Evolutionary conservation across 805 yeast species (phyloP), one percentile per base, ranked within the genome.

Genomic region (Kuraishia hungarica): DNA sequence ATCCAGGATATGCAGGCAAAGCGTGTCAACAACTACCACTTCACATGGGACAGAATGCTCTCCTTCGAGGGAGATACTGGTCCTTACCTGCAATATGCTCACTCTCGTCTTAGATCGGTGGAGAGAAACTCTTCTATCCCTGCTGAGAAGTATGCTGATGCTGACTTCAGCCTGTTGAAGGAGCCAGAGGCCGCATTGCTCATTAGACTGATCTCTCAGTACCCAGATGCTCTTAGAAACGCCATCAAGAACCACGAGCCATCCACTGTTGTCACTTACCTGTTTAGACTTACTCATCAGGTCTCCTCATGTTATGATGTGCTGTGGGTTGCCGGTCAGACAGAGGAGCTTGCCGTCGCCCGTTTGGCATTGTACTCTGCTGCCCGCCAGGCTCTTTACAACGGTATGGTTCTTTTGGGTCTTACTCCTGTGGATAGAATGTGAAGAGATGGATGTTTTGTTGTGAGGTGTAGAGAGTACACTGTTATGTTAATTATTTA

Each of bases 41-140:
- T 94, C 75, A 89, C 90, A 72, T 94, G 99, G 99, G 90, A 89
- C 65, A 87, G 99, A 77, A 94, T 94, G 97, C 80, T 88, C 50
- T 90, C 98, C 2, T 92, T 94, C 62, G 99, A 94, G 78, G 99
- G 99, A 73, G 99, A 94, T 73, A 94, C 99, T 56, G 99, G 99
- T 69, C 98, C 99, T 57, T 94, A 94, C 75, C 80, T 94, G 70
- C 99, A 94, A 74, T 94, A 94, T 68, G 98, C 99, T 50, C 99
- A 94, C 74, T 91, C 98, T 21, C 89, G 99, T 73, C 83, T 94
- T 68, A 83, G 96, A 74, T 91, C 97, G 6, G 91, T 94, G 64
- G 92, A 89, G 74, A 87, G 98, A 77, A 82, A 96, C 21, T 74
- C 72, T 28, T 79, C 86, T 53, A 67, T 75, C 7, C 60, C 68